Base-by-base conservation (phyloP, 129 eudicot genomes). In the Ambrosia trifida region DNA sequence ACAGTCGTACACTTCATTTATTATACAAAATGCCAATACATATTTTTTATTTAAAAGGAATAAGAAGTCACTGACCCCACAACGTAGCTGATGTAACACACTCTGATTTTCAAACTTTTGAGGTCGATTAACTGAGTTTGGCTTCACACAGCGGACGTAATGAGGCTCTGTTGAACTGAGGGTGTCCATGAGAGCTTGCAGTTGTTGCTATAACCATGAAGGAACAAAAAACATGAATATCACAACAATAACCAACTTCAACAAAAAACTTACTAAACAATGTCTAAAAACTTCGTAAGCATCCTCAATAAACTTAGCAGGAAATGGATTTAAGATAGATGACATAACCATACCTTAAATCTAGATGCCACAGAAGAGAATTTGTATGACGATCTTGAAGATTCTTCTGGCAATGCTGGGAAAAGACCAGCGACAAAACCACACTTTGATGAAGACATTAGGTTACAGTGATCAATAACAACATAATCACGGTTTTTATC, bases 161-260 rank as follows among this genome's bases (percentile, higher is more conserved):
- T 93, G 98, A 66, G 98, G 98, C 80, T 93, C 98, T 13, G 98
- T 93, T 40, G 91, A 85, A 76, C 87, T 89, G 19, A 94, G 97
- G 61, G 97, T 94, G 75, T 90, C 99, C 99, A 94, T 94, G 40
- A 94, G 91, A 40, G 99, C 91, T 88, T 94, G 99, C 66, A 94
- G 88, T 90, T 94, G 99, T 94, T 85, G 97, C 99, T 94, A 80
- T 80, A 83, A 73, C 31, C 52, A 76, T 64, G 50, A 46, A 62
- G n/a, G 11, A 16, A 49, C 69, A 38, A 69, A 46, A 78, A 33
- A 47, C 9, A 66, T 40, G 35, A 24, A 47, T 44, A 41, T 5
- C 52, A 49, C 63, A 40, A 70, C 66, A 19, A 51, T 40, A 33
- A 78, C 5, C 4, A 41, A 54, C n/a, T 2, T 71, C 3, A 9